phyloP scores from a whole-genome alignment of 352 stramenopile species.

The Elongisporangium anandrum region DNA sequence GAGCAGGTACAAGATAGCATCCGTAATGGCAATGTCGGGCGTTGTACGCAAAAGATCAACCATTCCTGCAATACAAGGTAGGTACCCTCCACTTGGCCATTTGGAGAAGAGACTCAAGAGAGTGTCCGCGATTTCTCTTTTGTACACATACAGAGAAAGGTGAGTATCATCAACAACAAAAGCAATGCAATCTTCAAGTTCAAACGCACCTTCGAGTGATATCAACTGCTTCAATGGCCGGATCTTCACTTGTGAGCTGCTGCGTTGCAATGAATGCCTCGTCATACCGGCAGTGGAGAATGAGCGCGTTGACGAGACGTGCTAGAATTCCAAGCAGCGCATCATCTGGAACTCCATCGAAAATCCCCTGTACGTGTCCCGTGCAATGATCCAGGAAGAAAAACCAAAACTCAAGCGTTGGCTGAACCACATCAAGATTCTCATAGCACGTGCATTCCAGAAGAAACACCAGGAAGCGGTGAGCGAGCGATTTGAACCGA shows the following conservation, averaged over 20 bases:
- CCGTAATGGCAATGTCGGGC: slow-evolving; percentile 50
- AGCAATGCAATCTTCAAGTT: not conserved
- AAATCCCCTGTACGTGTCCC: not conserved
- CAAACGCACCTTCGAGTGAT: slow-evolving; percentile 41
- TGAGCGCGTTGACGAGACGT: slow-evolving; percentile 64
- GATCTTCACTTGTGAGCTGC: slow-evolving; percentile 49
- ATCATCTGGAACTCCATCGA: slow-evolving; percentile 21
- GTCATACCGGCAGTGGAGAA: slow-evolving; percentile 62
- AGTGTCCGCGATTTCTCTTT: slow-evolving; percentile 77
- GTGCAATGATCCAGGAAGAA: slow-evolving; percentile 73
- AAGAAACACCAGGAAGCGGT: slow-evolving; percentile 53
- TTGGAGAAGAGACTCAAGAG: slow-evolving; percentile 78
- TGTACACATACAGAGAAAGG: not conserved
- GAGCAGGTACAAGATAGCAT: slow-evolving; percentile 70
- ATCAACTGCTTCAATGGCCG: slow-evolving; percentile 46
- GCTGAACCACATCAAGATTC: slow-evolving; percentile 50
- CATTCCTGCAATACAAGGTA: slow-evolving; percentile 60
- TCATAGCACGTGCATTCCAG: slow-evolving; percentile 54
- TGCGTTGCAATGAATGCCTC: slow-evolving; percentile 49
- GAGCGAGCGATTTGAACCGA: slow-evolving; percentile 11
- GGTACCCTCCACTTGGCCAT: slow-evolving; percentile 54
- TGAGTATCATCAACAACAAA: not conserved
- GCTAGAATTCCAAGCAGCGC: slow-evolving; percentile 39
- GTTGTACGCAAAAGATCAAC: slow-evolving; percentile 40
- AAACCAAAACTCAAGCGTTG: slow-evolving; percentile 86